A percentile compares a stretch with the other conserved stretches of the same genome.
These are phyloP conservation scores for Sistotremastrum suecicum DNA, from an alignment of 768 basidiomycete genomes.

Conservation along the genomic window DNA sequence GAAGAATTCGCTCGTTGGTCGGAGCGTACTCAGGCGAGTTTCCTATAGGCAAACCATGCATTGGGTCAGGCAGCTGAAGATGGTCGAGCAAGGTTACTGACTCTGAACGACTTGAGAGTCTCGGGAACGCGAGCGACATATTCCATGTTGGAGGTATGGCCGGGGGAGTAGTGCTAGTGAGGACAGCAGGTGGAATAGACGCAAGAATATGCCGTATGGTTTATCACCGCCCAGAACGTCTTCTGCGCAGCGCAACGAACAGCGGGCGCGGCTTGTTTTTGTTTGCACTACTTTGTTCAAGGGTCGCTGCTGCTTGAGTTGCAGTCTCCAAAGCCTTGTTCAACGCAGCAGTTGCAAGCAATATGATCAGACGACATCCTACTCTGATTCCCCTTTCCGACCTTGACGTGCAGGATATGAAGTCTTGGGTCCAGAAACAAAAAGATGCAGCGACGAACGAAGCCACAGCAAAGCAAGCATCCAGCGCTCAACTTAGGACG, in stretches of 20 bases:
- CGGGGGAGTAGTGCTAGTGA: conserved; percentile 2
- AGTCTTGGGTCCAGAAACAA: conserved; percentile 34
- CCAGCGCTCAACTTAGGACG: neutral
- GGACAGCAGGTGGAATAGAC: neutral
- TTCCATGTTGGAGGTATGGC: conserved; percentile 38
- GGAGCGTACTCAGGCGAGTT: conserved; percentile 60
- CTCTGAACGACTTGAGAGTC: conserved; percentile 54
- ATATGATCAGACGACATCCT: conserved; percentile 66
- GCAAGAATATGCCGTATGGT: neutral
- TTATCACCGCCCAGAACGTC: neutral
- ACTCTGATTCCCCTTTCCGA: conserved; percentile 68
- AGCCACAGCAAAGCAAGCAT: neutral
- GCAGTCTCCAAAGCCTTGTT: neutral
- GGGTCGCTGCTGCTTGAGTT: conserved; percentile 2
- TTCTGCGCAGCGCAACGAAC: neutral
- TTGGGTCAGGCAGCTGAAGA: neutral
- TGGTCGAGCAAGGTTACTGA: conserved; percentile 20
- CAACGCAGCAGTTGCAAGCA: conserved; percentile 9
- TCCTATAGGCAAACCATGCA: conserved; percentile 32
- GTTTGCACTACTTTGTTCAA: conserved; percentile 1
- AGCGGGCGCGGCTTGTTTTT: too few relatives aligned
- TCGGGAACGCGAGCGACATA: conserved; percentile 49
- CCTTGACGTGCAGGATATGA: conserved; percentile 65
- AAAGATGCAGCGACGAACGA: conserved; percentile 11
- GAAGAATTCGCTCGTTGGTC: conserved; percentile 67